Evolutionary conservation across 139 green algal species (phyloP), one percentile per base, ranked within the genome.

Genomic region (Chlorella sp.): DNA sequence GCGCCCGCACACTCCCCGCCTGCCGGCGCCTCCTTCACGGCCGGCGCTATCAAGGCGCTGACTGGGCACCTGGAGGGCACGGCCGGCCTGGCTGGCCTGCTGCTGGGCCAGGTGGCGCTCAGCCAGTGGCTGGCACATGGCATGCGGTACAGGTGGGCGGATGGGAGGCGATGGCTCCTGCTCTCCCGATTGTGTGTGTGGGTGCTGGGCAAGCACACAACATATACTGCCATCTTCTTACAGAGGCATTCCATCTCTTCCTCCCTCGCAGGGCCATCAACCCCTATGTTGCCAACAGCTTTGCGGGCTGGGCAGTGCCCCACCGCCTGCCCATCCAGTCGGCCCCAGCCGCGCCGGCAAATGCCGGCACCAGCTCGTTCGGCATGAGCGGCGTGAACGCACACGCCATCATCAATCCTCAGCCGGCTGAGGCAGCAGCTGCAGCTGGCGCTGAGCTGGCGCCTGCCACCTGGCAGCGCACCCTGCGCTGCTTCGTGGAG

Each of bases 311-410:
- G 86, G 40, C 38, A 0, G 65, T 89, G 56, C 72, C 69, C 64
- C 79, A 91, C 81, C 84, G 91, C 17, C 51, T 95, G 70, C 90
- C 92, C 9, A 91, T 95, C 24, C 86, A 95, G 76, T 56, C 36
- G 2, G 65, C 75, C 32, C 75, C 82, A 36, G 62, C 46, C 24
- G 30, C 58, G 20, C 34, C 85, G 7, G 75, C 46, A 5, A 43
- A 76, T 60, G 88, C 87, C 7, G 94, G 94, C 41, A 96, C 94
- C 14, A 96, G 92, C 91, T 95, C 90, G 8, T 97, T 97, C 77
- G 94, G 94, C 64, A 97, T 97, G 94, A 92, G 87, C 54, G 94
- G 94, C 36, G 93, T 96, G n/a, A 97, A 97, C 81, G 94, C 94
- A 0, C 93, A 97, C 48, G 92, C 90, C 32, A 90, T 96, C 64